Base-by-base conservation (phyloP, 768 basidiomycete genomes). In the Heimioporus sp. region DNA sequence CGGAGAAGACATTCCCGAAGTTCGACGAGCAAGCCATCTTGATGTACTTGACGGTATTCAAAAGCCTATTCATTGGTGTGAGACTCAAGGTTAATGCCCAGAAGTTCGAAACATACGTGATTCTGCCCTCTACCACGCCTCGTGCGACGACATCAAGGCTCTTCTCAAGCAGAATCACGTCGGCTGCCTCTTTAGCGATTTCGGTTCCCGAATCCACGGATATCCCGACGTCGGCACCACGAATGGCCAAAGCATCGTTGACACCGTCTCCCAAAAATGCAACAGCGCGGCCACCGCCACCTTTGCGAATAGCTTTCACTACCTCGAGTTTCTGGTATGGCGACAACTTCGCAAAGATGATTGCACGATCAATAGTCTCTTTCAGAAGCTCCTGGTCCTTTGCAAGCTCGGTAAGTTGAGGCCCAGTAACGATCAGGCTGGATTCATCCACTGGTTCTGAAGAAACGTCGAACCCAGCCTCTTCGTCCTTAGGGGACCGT, bases 101-200 rank as follows among this genome's bases (percentile, higher is more conserved):
- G 36, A 15, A 32, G 16, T 31, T n/a, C 32, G 12, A 39, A 54
- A 56, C 68, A 11, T 57, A 67, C 66, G 66, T 68, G 55, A 68
- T 62, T 30, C 66, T 66, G 52, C 66, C 66, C 46, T 68, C 68
- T 10, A 70, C 52, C 21, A 68, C 62, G 32, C 71, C 70, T 5
- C 67, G 65, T 9, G 62, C 57, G 39, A 71, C 67, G 10, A 73
- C 70, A 7, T 21, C 63, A 31, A 73, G 62, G 20, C 63, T 73
- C 49, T 73, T 71, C 59, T 72, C 71, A 19, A 71, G 51, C 10
- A 72, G 46, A 43, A 71, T 71, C 36, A 68, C 68, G 39, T 66
- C 72, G 3, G 72, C 71, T 19, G 71, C 72, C 44, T 72, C 72
- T 51, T 72, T 72, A 13, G 71, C 69, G 10, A 73, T 73, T 37